Evolutionary conservation across 768 basidiomycete species (phyloP).

Genomic region (Panellus pusillus): DNA sequence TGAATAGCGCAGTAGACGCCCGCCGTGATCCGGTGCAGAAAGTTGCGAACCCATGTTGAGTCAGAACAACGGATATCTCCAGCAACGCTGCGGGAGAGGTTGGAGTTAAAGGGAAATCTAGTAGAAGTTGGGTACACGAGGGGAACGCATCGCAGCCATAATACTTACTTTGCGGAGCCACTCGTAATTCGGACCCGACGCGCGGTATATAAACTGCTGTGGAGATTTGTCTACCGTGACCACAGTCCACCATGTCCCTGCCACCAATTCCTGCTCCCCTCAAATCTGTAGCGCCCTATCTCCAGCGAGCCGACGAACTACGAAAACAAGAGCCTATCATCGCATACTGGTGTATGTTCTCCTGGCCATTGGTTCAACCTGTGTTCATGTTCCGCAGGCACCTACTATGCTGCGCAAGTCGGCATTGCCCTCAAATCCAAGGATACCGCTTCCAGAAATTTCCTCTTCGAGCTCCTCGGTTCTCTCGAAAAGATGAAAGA

Average conservation of each 20-base stretch:
- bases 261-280: conserved; percentile 33
- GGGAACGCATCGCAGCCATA: conserved; percentile 46
- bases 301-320: conserved; percentile 91
- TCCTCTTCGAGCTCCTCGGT: conserved; percentile 74
- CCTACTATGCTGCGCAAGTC: conserved; percentile 88
- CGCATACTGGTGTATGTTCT: conserved; percentile 88
- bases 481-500: conserved; percentile 80
- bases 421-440: conserved; percentile 77
- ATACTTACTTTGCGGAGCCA: conserved; percentile 33
- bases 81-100: too few species aligned
- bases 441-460: conserved; percentile 59
- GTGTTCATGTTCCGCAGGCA: conserved; percentile 49
- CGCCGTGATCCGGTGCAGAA: too few species aligned
- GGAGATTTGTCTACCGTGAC: not conserved
- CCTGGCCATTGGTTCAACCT: not conserved
- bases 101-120: not conserved
- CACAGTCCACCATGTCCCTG: conserved; percentile 10
- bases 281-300: conserved; percentile 71
- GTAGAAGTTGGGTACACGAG: not conserved
- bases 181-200: conserved; percentile 13
- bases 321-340: conserved; percentile 80
- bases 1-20: too few species aligned
- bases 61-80: too few species aligned
- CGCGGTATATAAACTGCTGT: not conserved
- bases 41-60: too few species aligned